Conservation (phyloP, 2,329 filamentous ascomycete genomes). For the Alternaria viburni region DNA sequence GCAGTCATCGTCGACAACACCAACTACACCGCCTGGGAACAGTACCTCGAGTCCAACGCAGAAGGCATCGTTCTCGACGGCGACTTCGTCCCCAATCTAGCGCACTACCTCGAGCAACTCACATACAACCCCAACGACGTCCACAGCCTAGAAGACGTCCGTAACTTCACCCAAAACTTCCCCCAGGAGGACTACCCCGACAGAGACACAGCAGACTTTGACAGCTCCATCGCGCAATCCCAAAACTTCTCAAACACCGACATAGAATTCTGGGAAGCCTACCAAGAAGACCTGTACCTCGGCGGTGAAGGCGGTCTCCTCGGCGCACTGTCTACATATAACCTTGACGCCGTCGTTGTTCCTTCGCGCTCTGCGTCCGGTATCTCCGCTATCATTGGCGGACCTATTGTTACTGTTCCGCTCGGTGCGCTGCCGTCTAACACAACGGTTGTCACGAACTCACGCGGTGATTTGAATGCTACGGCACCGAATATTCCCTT, state of each 20-base stretch:
- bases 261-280: conserved; percentile 63
- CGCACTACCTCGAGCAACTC: conserved; percentile 63
- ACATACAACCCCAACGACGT: conserved; percentile 65
- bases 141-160: conserved; percentile 58
- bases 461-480: conserved; percentile 59
- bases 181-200: conserved; percentile 65
- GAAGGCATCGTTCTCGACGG: conserved; percentile 58
- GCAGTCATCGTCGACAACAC: conserved; percentile 66
- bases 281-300: conserved; percentile 60
- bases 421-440: conserved; percentile 62
- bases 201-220: conserved; percentile 65
- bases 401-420: conserved; percentile 68
- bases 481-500: conserved; percentile 64
- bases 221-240: conserved; percentile 54
- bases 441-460: conserved; percentile 55
- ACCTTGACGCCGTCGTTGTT: conserved; percentile 67
- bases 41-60: conserved; percentile 50
- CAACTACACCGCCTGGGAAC: conserved; percentile 62
- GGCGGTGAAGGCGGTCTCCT: conserved; percentile 66
- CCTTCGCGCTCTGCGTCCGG: conserved; percentile 59
- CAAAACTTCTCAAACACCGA: conserved; percentile 63
- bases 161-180: conserved; percentile 62
- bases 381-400: conserved; percentile 63
- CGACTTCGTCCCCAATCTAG: conserved; percentile 66
- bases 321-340: conserved; percentile 63